Evolutionary conservation across 2,329 filamentous ascomycete genomes (phyloP).

Genomic region (Scorias spongiosa): DNA sequence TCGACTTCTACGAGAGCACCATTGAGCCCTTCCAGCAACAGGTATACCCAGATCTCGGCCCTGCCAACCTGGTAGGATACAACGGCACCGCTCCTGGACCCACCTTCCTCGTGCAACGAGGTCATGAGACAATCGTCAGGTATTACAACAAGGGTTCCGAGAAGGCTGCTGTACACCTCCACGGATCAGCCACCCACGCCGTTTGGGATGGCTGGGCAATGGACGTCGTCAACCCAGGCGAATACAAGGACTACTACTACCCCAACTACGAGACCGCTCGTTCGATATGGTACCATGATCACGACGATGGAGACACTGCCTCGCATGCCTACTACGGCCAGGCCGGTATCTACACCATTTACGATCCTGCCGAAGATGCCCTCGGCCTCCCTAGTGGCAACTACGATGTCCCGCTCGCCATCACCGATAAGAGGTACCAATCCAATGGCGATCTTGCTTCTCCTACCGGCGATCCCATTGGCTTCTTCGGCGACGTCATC

Average conservation of each 20-base stretch:
- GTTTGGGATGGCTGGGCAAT: constrained; percentile 38
- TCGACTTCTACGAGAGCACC: constrained; percentile 34
- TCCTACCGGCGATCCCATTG: constrained; percentile 29
- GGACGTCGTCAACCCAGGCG: constrained; percentile 34
- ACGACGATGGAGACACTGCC: constrained; percentile 30
- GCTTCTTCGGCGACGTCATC: constrained; percentile 42
- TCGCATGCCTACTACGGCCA: constrained; percentile 43
- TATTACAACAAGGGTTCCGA: constrained; percentile 35
- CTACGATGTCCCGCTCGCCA: constrained; percentile 38
- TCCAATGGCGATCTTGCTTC: constrained; percentile 34
- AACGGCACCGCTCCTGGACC: constrained; percentile 40
- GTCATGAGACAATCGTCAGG: constrained; percentile 38
- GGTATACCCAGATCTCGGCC: constrained; percentile 28
- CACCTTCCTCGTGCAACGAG: constrained; percentile 34
- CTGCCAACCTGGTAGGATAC: constrained; percentile 33
- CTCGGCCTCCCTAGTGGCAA: constrained; percentile 36
- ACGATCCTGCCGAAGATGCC: constrained; percentile 33
- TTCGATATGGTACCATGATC: constrained; percentile 43
- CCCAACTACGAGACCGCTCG: constrained; percentile 40
- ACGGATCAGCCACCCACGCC: constrained; percentile 33
- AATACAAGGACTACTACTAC: constrained; percentile 50
- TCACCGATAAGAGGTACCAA: constrained; percentile 38
- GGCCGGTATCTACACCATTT: constrained; percentile 40
- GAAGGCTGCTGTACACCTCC: constrained; percentile 37
- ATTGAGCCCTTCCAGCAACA: constrained; percentile 27